These are phyloP conservation scores for Grigorovia transvaalensis DNA, from an alignment of 805 yeast genomes.

Conservation along the genomic window DNA sequence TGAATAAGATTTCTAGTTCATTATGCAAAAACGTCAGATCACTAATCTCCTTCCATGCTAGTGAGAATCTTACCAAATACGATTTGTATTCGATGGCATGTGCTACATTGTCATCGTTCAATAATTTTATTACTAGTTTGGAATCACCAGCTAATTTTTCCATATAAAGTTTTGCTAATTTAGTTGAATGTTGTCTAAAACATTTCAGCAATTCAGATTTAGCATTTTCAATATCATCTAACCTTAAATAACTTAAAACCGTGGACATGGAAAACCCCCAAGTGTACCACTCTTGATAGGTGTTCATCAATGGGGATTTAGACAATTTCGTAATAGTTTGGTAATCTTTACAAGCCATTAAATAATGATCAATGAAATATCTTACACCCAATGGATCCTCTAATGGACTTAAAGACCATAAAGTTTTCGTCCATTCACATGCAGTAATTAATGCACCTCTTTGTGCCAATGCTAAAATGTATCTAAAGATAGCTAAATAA, in stretches of 20 bases:
- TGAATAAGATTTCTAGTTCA: conserved; percentile 28
- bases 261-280: conserved; percentile 61
- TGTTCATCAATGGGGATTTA: conserved; percentile 43
- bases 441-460: conserved; percentile 74
- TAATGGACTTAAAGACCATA: conserved; percentile 59
- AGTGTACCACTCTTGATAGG: conserved; percentile 58
- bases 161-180: conserved; percentile 22
- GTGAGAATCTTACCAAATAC: conserved; percentile 45
- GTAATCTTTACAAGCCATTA: conserved; percentile 54
- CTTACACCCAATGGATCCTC: conserved; percentile 82
- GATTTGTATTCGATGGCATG: conserved; percentile 39
- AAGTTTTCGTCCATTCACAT: conserved; percentile 57
- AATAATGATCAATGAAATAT: conserved; percentile 71
- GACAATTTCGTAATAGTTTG: conserved; percentile 49
- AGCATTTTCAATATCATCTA: conserved; percentile 38
- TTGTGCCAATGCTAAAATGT: conserved; percentile 59
- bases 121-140: conserved; percentile 9
- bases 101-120: conserved; percentile 12
- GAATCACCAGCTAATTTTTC: conserved; percentile 20
- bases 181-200: conserved; percentile 44
- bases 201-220: conserved; percentile 39
- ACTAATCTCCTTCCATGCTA: conserved; percentile 42
- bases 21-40: conserved; percentile 39
- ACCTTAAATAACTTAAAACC: conserved; percentile 48
- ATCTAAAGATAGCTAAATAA: conserved; percentile 61